Base-by-base conservation (phyloP, 1,284 basidiomycete species). In the Ganoderma sp. region DNA sequence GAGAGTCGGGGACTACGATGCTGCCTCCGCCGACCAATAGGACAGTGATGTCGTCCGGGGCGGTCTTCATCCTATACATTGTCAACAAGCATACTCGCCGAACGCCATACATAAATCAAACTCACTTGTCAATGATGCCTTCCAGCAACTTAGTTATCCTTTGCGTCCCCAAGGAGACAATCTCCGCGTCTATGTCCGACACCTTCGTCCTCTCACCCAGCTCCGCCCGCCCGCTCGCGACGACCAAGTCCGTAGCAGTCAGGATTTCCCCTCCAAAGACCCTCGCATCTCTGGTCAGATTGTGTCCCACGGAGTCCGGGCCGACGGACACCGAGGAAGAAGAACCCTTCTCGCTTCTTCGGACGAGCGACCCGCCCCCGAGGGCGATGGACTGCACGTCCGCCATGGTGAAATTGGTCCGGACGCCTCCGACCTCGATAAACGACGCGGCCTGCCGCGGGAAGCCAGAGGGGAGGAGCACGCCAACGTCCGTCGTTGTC, bases 241-340 rank as follows among this genome's bases (percentile, higher is more conserved):
- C 84, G 28, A 81, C 78, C 34, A 87, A 76, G 73, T 88, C 87
- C 0, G 87, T 89, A 0, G 88, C 79, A 7, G 87, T 88, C 28
- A 86, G 76, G 0, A 81, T 80, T 14, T 78, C 68, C 9, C 88
- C 87, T 2, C 85, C 84, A 66, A 89, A 89, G 0, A 85, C 80
- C 39, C 78, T 72, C 14, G 83, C 82, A 19, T 86, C 82, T 28
- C 80, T 80, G 2, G 80, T 79, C 60, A 89, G 83, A 67, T 78
- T 76, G 76, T 87, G 84, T 2, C 87, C 87, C 10, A 87, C 85
- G 19, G 86, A 88, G 71, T 87, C 85, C 4, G 87, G 87, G 1
- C 87, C 87, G 22, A 89, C 84, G 0, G 81, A 81, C 1, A 84
- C 79, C 61, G 76, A 78, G 10, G 73, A 74, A 1, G 73, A 74